Evolutionary conservation across 2,329 filamentous ascomycete genomes (phyloP).

Genomic region (Paraphoma sp.): DNA sequence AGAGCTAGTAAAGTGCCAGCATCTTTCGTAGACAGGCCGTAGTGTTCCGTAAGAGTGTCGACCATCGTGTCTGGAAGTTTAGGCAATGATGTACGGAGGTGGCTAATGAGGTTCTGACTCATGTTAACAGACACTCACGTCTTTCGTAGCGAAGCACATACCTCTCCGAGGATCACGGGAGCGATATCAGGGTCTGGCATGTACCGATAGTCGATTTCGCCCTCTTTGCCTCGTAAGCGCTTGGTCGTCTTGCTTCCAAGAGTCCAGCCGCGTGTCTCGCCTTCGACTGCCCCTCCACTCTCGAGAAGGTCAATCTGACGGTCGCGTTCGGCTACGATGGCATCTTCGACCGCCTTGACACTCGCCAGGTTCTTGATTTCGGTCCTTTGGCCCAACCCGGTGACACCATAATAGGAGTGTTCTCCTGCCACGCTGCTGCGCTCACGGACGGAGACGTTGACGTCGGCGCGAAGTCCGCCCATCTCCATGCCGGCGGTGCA

Average conservation of each 20-base stretch:
- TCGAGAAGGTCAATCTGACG: slow-evolving; percentile 85
- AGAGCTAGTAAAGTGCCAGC: slow-evolving; percentile 79
- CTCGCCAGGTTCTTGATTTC: slow-evolving; percentile 98
- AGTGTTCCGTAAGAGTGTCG: slow-evolving; percentile 65
- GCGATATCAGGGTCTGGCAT: slow-evolving; percentile 96
- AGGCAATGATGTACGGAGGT: slow-evolving; percentile 70
- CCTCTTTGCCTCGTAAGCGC: slow-evolving; percentile 87
- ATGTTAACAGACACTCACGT: slow-evolving; percentile 9
- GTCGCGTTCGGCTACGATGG: slow-evolving; percentile 88
- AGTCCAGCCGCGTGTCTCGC: slow-evolving; percentile 93
- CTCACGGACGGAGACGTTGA: slow-evolving; percentile 87
- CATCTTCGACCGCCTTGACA: slow-evolving; percentile 93
- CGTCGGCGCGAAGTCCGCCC: slow-evolving; percentile 88
- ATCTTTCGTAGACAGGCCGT: slow-evolving; percentile 79
- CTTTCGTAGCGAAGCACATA: slow-evolving; percentile 16
- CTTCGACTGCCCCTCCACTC: slow-evolving; percentile 73
- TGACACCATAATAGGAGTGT: slow-evolving; percentile 63
- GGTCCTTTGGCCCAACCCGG: slow-evolving; percentile 79
- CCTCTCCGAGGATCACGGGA: slow-evolving; percentile 74
- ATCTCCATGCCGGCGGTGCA: slow-evolving; percentile 93
- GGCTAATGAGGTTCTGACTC: slow-evolving; percentile 65
- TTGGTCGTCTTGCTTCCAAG: slow-evolving; percentile 83
- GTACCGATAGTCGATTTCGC: slow-evolving; percentile 96
- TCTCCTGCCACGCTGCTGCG: slow-evolving; percentile 43
- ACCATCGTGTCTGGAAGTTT: slow-evolving; percentile 75